These are phyloP conservation scores for Lichtheimia ornata DNA, from an alignment of 371 early-diverging fungal genomes.

Conservation along the genomic window DNA sequence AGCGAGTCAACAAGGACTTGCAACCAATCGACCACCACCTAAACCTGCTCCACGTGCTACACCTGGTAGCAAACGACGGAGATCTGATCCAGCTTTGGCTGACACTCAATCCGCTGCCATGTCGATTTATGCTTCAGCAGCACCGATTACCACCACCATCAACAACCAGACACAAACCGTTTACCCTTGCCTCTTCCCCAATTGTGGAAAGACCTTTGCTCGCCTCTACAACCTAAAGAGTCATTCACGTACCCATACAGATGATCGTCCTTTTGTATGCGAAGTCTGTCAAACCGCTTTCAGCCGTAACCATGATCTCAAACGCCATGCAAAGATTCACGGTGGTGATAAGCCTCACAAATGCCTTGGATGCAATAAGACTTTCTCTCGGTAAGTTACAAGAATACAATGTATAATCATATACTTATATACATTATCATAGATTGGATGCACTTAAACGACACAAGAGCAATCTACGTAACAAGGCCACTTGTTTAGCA, in stretches of 20 bases:
- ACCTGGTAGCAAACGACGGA: constrained; percentile 39
- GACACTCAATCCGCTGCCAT: constrained; percentile 52
- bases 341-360: constrained; percentile 83
- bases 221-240: constrained; percentile 80
- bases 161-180: constrained; percentile 54
- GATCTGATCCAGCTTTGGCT: constrained; percentile 48
- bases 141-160: constrained; percentile 50
- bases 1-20: background rate
- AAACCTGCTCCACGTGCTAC: constrained; percentile 18
- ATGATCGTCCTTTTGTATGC: constrained; percentile 81
- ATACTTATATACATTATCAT: background rate
- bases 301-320: constrained; percentile 86
- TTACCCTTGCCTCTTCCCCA: constrained; percentile 66
- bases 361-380: constrained; percentile 81
- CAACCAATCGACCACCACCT: background rate
- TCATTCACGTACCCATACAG: constrained; percentile 79
- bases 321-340: constrained; percentile 85
- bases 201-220: constrained; percentile 76
- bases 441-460: constrained; percentile 56
- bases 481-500: constrained; percentile 40
- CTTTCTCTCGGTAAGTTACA: constrained; percentile 57
- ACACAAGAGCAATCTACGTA: constrained; percentile 52
- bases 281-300: constrained; percentile 74
- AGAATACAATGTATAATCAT: background rate
- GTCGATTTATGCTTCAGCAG: constrained; percentile 50